These are phyloP conservation scores for Eucalyptus shirleyi DNA, from an alignment of 345 rosid genomes.

Conservation along the genomic window DNA sequence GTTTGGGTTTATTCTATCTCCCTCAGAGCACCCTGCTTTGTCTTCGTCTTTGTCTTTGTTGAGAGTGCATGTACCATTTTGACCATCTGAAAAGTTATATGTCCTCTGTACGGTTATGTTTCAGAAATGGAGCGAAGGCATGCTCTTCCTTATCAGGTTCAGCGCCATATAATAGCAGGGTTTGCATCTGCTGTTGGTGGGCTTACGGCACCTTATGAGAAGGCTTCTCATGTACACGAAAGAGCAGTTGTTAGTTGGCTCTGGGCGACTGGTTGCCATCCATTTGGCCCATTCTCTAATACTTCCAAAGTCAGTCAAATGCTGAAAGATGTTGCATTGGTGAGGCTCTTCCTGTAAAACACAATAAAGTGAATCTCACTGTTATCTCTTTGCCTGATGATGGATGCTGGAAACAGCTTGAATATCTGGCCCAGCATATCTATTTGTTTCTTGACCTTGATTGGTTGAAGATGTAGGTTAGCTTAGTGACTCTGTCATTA, in stretches of 20 bases:
- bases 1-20: not conserved
- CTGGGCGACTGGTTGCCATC: constrained; percentile 95
- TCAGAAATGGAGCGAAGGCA: constrained; percentile 90
- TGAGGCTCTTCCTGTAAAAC: constrained; percentile 1
- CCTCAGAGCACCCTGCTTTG: not conserved
- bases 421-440: not conserved
- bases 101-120: constrained; percentile 54
- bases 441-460: not conserved
- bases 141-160: constrained; percentile 70
- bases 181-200: constrained; percentile 92
- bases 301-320: constrained; percentile 71
- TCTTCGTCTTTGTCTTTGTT: not conserved
- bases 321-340: constrained; percentile 91
- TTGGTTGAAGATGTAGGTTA: not conserved
- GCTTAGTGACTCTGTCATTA: not conserved
- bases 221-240: constrained; percentile 84
- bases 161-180: constrained; percentile 89
- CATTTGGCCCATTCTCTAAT: constrained; percentile 95
- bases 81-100: not conserved
- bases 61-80: not conserved
- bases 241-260: constrained; percentile 90
- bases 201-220: constrained; percentile 86
- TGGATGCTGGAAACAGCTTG: not conserved
- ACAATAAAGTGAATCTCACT: not conserved
- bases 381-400: not conserved